A percentile compares a stretch with the other conserved stretches of the same genome.
phyloP scores from a whole-genome alignment of 768 basidiomycete species.

The Lentinula lateritia region DNA sequence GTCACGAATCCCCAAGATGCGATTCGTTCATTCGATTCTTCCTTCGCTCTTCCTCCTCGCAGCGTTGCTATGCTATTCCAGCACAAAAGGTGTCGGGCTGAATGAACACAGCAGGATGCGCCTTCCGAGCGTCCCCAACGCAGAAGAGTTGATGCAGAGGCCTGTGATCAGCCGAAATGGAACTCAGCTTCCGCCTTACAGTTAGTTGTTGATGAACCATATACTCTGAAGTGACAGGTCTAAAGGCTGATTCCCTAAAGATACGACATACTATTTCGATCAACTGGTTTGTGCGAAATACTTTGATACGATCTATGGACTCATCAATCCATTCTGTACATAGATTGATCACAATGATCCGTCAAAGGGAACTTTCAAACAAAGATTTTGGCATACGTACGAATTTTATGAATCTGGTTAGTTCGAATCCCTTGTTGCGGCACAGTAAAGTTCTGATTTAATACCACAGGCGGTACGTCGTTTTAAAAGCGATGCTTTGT shows the following conservation, averaged over 20 bases:
- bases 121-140: neutral
- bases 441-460: neutral
- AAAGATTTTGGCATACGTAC: constrained; percentile 67
- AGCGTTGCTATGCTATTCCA: neutral
- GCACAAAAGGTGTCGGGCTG: neutral
- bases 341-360: constrained; percentile 38
- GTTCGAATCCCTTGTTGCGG: neutral
- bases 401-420: constrained; percentile 57
- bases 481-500: neutral
- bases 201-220: neutral
- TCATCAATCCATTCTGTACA: neutral
- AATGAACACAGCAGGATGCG: neutral
- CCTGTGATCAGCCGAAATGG: constrained; percentile 14
- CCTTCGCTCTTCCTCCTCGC: neutral
- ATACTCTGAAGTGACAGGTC: neutral
- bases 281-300: constrained; percentile 22
- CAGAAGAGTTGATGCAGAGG: neutral
- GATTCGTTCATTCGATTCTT: neutral
- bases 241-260: neutral
- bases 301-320: too few relatives aligned
- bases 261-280: constrained; percentile 22
- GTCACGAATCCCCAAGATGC: neutral
- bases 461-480: neutral
- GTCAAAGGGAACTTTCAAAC: constrained; percentile 68
- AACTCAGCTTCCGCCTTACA: constrained; percentile 16